Percentiles rank a stretch among this genome's conserved stretches.
Conservation (phyloP, 148 eudicot genomes). For the Vaccinium darrowii region DNA sequence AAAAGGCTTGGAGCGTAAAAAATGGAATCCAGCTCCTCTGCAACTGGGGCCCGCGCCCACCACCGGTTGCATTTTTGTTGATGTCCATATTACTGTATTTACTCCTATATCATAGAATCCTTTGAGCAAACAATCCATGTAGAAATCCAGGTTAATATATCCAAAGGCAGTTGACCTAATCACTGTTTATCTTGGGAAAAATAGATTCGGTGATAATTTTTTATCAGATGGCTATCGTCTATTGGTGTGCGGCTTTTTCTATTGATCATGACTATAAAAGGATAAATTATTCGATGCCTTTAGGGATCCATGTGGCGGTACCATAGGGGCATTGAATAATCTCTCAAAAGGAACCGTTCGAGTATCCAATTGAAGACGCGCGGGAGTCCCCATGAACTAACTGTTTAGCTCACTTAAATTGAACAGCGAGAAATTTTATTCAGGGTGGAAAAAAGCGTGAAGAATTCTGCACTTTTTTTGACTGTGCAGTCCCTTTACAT, state of each 20-base stretch:
- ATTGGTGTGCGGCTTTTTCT: neutral
- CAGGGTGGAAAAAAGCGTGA: neutral
- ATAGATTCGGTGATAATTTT: neutral
- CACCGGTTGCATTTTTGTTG: neutral
- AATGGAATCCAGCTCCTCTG: neutral
- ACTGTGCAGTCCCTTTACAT: neutral
- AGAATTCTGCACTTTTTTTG: neutral
- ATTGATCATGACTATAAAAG: neutral
- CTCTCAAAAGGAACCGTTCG: too few species aligned
- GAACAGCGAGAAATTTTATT: neutral
- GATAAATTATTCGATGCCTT: too few species aligned
- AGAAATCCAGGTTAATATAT: neutral
- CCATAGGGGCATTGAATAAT: too few species aligned
- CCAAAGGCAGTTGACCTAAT: neutral
- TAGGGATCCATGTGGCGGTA: too few species aligned
- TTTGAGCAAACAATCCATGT: neutral
- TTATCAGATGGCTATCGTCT: neutral
- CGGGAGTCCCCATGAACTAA: neutral
- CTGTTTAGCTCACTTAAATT: neutral
- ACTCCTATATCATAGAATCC: neutral
- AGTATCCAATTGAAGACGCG: too few species aligned
- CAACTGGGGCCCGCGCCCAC: neutral
- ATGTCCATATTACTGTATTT: neutral
- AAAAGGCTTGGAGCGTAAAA: neutral
- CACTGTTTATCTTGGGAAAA: neutral